A percentile compares a stretch with the other conserved stretches of the same genome.
phyloP scores from a whole-genome alignment of 129 eudicot genomes.

The Glebionis coronaria region DNA sequence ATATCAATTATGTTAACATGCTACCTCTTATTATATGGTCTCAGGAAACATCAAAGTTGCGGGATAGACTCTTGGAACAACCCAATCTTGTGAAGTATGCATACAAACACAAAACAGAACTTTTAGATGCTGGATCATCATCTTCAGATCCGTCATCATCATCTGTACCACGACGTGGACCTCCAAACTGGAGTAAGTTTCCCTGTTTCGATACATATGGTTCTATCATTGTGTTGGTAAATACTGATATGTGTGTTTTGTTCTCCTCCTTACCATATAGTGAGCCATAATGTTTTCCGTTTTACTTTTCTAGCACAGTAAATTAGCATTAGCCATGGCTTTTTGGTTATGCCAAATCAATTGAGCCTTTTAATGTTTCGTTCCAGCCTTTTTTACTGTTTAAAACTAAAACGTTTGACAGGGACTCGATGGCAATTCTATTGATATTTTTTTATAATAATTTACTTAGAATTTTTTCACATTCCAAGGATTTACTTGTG shows the following conservation, averaged over 20 bases:
- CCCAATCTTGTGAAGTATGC: constrained; percentile 72
- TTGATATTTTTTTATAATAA: background rate
- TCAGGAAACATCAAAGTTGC: constrained; percentile 77
- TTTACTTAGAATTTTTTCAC: background rate
- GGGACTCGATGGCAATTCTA: background rate
- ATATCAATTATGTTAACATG: constrained; percentile 12
- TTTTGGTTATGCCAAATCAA: background rate
- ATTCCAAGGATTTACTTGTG: background rate
- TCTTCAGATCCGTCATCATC: constrained; percentile 51
- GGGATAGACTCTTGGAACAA: constrained; percentile 68
- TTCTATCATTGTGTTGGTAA: background rate
- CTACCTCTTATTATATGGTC: constrained; percentile 16
- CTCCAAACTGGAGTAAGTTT: constrained; percentile 78
- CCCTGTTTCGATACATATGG: constrained; percentile 7
- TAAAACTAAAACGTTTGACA: background rate
- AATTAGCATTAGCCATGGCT: background rate
- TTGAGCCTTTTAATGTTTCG: constrained; percentile 2
- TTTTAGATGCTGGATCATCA: constrained; percentile 43
- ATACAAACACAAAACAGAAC: constrained; percentile 51
- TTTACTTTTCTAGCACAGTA: background rate
- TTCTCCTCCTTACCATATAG: background rate
- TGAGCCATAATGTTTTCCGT: constrained; percentile 2
- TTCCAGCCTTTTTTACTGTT: background rate
- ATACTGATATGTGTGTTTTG: background rate
- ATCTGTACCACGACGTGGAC: constrained; percentile 49